These are phyloP conservation scores for Penicillium lagena DNA, from an alignment of 495 filamentous ascomycete species.

Conservation along the genomic window DNA sequence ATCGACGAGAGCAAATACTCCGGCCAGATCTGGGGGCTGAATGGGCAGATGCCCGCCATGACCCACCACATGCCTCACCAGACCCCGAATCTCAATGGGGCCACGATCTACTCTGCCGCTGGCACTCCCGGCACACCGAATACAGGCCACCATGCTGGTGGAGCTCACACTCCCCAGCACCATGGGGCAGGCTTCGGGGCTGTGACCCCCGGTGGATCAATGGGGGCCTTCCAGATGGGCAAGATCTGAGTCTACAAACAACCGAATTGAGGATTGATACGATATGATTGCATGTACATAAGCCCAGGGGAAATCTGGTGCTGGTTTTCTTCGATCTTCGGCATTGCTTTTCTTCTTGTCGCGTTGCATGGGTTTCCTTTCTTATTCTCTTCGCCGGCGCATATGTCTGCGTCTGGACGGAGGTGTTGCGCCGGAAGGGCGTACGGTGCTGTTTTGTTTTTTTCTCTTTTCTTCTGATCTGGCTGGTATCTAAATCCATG, in stretches of 20 bases:
- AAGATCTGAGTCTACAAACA: slow-evolving; percentile 24
- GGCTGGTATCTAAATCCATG: slow-evolving; percentile 15
- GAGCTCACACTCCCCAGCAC: slow-evolving; percentile 52
- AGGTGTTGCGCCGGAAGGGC: slow-evolving; percentile 15
- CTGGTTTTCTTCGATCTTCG: slow-evolving; percentile 20
- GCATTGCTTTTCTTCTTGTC: slow-evolving; percentile 19
- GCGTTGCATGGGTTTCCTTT: slow-evolving; percentile 12
- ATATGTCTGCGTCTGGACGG: slow-evolving; percentile 11
- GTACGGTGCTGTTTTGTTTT: slow-evolving; percentile 17
- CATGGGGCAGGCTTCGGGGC: slow-evolving; percentile 49
- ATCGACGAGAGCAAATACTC: slow-evolving; percentile 69
- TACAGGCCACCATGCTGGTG: slow-evolving; percentile 41
- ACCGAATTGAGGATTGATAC: slow-evolving; percentile 9
- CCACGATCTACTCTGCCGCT: slow-evolving; percentile 47
- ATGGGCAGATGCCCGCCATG: slow-evolving; percentile 49
- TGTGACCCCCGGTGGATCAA: slow-evolving; percentile 54
- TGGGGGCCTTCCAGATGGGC: slow-evolving; percentile 30
- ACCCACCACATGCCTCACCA: slow-evolving; percentile 39
- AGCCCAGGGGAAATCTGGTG: slow-evolving; percentile 15
- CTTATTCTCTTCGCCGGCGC: neutral
- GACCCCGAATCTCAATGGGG: slow-evolving; percentile 52
- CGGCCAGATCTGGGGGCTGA: slow-evolving; percentile 85
- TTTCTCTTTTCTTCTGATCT: slow-evolving; percentile 2
- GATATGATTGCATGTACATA: slow-evolving; percentile 30
- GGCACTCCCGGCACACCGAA: slow-evolving; percentile 71